These are phyloP conservation scores for Podaxis pistillaris DNA, from an alignment of 768 basidiomycete genomes.

Conservation along the genomic window DNA sequence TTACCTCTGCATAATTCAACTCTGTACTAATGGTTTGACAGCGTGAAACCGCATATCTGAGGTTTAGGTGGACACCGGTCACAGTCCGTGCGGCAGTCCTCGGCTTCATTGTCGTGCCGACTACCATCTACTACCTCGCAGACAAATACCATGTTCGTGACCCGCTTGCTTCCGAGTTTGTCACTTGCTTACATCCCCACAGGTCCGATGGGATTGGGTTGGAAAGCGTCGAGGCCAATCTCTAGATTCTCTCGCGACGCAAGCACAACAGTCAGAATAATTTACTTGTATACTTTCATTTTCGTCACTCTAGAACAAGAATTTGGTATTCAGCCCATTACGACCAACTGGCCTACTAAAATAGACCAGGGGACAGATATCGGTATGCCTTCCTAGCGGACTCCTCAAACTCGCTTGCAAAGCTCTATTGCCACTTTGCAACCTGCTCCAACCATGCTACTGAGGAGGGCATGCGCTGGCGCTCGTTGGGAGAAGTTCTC, in stretches of 20 bases:
- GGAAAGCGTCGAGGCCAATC: slow-evolving; percentile 41
- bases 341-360: neutral
- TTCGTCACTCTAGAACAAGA: neutral
- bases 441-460: slow-evolving; percentile 78
- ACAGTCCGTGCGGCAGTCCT: slow-evolving; percentile 61
- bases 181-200: slow-evolving; percentile 13
- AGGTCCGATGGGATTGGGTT: slow-evolving; percentile 56
- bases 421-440: slow-evolving; percentile 90
- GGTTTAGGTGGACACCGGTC: slow-evolving; percentile 76
- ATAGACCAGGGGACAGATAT: neutral
- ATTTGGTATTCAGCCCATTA: neutral
- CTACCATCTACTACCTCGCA: slow-evolving; percentile 48
- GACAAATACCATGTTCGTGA: slow-evolving; percentile 41
- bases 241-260: slow-evolving; percentile 19
- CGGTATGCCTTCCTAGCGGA: neutral
- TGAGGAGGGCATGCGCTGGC: slow-evolving; percentile 88
- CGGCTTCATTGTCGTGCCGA: slow-evolving; percentile 67
- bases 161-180: slow-evolving; percentile 1
- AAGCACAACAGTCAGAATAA: slow-evolving; percentile 18
- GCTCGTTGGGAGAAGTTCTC: slow-evolving; percentile 85
- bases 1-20: slow-evolving; percentile 3
- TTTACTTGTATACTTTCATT: slow-evolving; percentile 10
- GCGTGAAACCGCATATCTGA: slow-evolving; percentile 84
- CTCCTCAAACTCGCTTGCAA: slow-evolving; percentile 71
- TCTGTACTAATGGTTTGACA: slow-evolving; percentile 28